Base-by-base conservation (phyloP, 495 filamentous ascomycete genomes). In the Xylaria curta region DNA sequence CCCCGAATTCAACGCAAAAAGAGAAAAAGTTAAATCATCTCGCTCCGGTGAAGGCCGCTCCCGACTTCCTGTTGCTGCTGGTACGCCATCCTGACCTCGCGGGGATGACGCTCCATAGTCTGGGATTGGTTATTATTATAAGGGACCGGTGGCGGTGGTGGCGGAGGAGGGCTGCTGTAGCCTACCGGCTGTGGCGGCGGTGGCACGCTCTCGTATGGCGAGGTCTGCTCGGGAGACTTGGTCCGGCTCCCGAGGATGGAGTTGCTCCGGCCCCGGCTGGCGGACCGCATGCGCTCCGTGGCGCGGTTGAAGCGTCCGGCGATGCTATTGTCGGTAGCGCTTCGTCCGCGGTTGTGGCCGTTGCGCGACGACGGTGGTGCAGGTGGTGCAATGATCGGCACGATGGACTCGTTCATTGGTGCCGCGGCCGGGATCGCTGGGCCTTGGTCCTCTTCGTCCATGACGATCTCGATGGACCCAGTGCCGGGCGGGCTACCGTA, bases 381-480 rank as follows among this genome's bases (percentile, higher is more conserved):
- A 7, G 80, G 79, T 9, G 78, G 74, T 4, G 82, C 72, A 38
- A 83, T 76, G 70, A 81, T 76, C 7, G 80, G 81, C 9, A 82
- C 77, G 1, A 46, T 76, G 19, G 67, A 63, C 54, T 80, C 78
- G 68, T 72, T 69, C 70, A 70, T 68, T 13, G 75, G 62, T 1
- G 46, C 60, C 7, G 69, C 68, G 6, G 62, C 47, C 24, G 67
- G 75, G 66, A 78, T 74, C 19, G 79, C 74, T 0, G 79, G 75
- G 60, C 71, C 80, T 58, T 56, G 53, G 26, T 83, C 74, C 64
- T 85, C 81, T 24, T 94, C 91, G 70, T 89, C 88, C 80, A 93
- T 90, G n/a, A 90, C 90, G 72, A 93, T 91, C 72, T 92, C 90
- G 66, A 93, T 93, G 26, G 89, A 89, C 6, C 87, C 91, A 0